Evolutionary conservation across 106 monocot genomes (phyloP), one percentile per base, ranked within the genome.

Genomic region (Apostasia shenzhenica): DNA sequence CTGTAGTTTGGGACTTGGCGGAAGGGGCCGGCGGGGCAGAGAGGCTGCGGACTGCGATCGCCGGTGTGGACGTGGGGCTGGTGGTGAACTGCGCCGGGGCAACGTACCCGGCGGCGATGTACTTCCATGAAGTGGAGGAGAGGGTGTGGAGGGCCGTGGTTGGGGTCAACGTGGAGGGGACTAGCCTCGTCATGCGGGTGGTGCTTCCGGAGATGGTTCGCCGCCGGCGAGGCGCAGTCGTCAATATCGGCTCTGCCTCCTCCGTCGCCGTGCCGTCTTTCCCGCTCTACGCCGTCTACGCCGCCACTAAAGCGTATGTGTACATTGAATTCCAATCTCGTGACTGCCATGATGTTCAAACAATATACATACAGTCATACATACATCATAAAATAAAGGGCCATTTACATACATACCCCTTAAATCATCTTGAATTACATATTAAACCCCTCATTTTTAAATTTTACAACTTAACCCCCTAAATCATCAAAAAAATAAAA

Each of bases 261-360:
- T 78, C 87, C 3, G 79, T 67, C 1, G 87, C 88, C 2, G 45
- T 94, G n/a, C 90, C 94, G 5, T 80, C 94, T 0, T 87, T 82
- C 60, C 94, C 94, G 3, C 70, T 94, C 5, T 79, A 81, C 37
- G 73, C 90, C 9, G 84, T 94, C 57, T 94, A 94, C 48, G 84
- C 94, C 2, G 84, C 84, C n/a, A 81, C 90, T 54, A 94, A 94
- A 84, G 80, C 84, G 94, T 94, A 64, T 85, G 88, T 83, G 2
- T 14, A 1, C 26, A 26, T 26, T 26, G 26, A 26, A 26, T 26
- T 26, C 26, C 26, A 26, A 26, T 56, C 4, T 4, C 39, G 8
- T 40, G 10, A 39, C 42, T 1, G 7, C 39, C 38, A 26, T 26
- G 26, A 26, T 26, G 26, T 26, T 26, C 26, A 26, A 26, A 26